These are phyloP conservation scores for Neurospora sp. DNA, from an alignment of 495 filamentous ascomycete genomes.

Conservation along the genomic window DNA sequence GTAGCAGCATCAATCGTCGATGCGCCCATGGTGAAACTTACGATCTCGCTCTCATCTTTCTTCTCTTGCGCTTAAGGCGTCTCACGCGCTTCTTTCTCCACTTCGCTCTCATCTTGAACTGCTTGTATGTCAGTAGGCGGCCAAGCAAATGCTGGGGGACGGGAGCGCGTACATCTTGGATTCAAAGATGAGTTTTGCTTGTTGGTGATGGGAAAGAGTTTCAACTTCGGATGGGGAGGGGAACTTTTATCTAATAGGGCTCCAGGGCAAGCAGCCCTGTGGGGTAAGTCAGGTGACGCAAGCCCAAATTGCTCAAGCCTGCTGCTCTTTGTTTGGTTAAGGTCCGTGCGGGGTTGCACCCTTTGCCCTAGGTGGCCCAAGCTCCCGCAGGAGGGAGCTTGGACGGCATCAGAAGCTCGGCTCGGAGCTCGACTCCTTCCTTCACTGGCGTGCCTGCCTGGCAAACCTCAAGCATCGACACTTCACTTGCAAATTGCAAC, in stretches of 20 bases:
- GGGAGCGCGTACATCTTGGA: slow-evolving; percentile 10
- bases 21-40: slow-evolving; percentile 37
- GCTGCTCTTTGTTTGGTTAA: not conserved
- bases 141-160: slow-evolving; percentile 2
- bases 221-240: slow-evolving; percentile 17
- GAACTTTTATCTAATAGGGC: slow-evolving; percentile 21
- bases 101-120: slow-evolving; percentile 89
- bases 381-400: slow-evolving; percentile 1
- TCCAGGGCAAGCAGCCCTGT: slow-evolving; percentile 25
- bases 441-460: not conserved
- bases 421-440: not conserved
- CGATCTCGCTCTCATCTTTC: slow-evolving; percentile 95
- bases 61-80: slow-evolving; percentile 96
- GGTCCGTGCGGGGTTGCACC: not conserved
- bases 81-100: slow-evolving; percentile 99
- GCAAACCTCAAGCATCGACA: not conserved
- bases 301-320: not conserved
- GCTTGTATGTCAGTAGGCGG: slow-evolving; percentile 9
- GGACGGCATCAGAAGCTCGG: slow-evolving; percentile 1
- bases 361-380: slow-evolving; percentile 7
- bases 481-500: not conserved
- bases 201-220: slow-evolving; percentile 20
- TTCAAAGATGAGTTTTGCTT: slow-evolving; percentile 22
- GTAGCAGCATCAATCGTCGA: not conserved
- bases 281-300: slow-evolving; percentile 23